These are phyloP conservation scores for Coniochaeta sp. DNA, from an alignment of 2,329 filamentous ascomycete genomes.

Conservation along the genomic window DNA sequence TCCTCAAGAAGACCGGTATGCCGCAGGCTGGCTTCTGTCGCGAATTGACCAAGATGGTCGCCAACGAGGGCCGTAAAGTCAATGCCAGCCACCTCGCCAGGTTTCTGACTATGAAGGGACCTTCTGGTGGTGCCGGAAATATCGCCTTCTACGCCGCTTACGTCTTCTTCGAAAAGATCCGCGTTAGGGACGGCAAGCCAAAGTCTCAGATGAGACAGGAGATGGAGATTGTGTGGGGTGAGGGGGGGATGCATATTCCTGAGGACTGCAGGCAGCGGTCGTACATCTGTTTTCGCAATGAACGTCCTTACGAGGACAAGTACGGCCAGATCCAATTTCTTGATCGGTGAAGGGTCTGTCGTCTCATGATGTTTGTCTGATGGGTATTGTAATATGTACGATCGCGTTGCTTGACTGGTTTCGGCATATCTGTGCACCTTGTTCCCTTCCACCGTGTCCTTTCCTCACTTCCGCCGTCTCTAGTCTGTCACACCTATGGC, in stretches of 20 bases:
- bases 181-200: slow-evolving; percentile 41
- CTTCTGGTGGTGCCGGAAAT: neutral
- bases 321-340: neutral
- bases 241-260: slow-evolving; percentile 5
- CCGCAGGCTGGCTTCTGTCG: slow-evolving; percentile 31
- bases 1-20: slow-evolving; percentile 36
- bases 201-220: slow-evolving; percentile 28
- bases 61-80: neutral
- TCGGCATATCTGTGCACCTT: neutral
- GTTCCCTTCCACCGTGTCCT: neutral
- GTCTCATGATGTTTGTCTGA: neutral
- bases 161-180: slow-evolving; percentile 53
- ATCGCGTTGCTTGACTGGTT: neutral
- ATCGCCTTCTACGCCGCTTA: slow-evolving; percentile 46
- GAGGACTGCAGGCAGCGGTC: neutral
- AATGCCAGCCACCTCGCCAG: neutral
- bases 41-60: neutral
- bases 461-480: neutral
- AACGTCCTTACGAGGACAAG: neutral
- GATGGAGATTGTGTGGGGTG: slow-evolving; percentile 10
- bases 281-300: neutral
- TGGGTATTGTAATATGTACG: neutral
- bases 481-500: neutral
- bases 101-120: neutral
- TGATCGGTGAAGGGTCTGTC: neutral